A percentile compares a stretch with the other conserved stretches of the same genome.
phyloP scores from a whole-genome alignment of 352 stramenopile genomes.

The Phytophthora kernoviae region DNA sequence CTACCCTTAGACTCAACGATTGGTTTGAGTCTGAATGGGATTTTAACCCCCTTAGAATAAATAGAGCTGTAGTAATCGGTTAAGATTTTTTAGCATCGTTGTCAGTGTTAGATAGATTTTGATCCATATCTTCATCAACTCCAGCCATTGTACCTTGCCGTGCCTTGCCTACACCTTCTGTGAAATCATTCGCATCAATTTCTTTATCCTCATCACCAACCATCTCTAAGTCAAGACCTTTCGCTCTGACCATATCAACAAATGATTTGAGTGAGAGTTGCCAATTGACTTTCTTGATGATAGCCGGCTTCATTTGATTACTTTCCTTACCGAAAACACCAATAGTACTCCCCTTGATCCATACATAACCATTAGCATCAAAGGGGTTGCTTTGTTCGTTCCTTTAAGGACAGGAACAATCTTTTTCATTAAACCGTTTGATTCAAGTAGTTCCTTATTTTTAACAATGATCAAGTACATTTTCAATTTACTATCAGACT shows the following conservation, averaged over 20 bases:
- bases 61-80: background rate
- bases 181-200: slow-evolving; percentile 9
- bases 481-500: slow-evolving; percentile 11
- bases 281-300: slow-evolving; percentile 13
- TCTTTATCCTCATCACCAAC: background rate
- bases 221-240: slow-evolving; percentile 6
- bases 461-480: slow-evolving; percentile 6
- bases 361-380: slow-evolving; percentile 8
- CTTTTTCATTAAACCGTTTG: slow-evolving; percentile 9
- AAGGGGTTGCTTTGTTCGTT: slow-evolving; percentile 6
- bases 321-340: slow-evolving; percentile 9
- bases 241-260: slow-evolving; percentile 11
- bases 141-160: slow-evolving; percentile 6
- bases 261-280: slow-evolving; percentile 7
- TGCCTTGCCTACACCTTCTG: slow-evolving; percentile 1
- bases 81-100: slow-evolving; percentile 6
- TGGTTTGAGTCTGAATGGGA: slow-evolving; percentile 1
- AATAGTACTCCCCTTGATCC: slow-evolving; percentile 5
- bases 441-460: slow-evolving; percentile 17
- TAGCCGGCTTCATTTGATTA: slow-evolving; percentile 4
- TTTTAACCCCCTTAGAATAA: slow-evolving; percentile 1
- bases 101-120: slow-evolving; percentile 3
- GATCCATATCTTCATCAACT: slow-evolving; percentile 16
- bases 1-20: background rate
- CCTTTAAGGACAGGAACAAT: slow-evolving; percentile 14